These are phyloP conservation scores for Dactylellina leptospora DNA, from an alignment of 2,329 filamentous ascomycete genomes.

Conservation along the genomic window DNA sequence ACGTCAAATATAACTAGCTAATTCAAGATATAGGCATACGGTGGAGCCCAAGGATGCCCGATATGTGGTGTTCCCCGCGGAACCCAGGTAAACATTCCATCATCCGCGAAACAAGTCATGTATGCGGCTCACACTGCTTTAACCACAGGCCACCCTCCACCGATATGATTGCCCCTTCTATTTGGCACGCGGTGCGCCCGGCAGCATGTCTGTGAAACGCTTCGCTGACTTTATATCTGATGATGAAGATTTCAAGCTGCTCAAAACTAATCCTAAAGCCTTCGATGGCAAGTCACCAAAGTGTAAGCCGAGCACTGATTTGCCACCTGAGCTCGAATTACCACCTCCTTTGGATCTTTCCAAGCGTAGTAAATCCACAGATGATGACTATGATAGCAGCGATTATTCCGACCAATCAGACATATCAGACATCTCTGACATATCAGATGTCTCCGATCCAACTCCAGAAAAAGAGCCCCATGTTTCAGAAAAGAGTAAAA, in stretches of 20 bases:
- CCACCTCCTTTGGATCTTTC: too few species aligned
- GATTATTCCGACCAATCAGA: not conserved
- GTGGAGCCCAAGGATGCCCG: slow-evolving; percentile 27
- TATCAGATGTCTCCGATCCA: too few species aligned
- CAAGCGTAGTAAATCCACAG: too few species aligned
- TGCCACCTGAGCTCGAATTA: slow-evolving; percentile 1
- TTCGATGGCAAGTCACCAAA: slow-evolving; percentile 5
- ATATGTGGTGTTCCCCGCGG: slow-evolving; percentile 23
- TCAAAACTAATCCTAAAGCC: slow-evolving; percentile 14
- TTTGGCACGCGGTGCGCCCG: not conserved
- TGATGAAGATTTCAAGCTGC: slow-evolving; percentile 14
- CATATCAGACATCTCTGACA: too few species aligned
- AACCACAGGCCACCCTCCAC: slow-evolving; percentile 3
- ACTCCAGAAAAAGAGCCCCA: too few species aligned
- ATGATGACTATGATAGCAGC: not conserved
- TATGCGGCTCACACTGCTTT: too few species aligned
- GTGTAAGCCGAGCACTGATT: not conserved
- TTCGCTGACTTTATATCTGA: not conserved
- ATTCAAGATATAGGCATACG: slow-evolving; percentile 13
- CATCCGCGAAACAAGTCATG: too few species aligned
- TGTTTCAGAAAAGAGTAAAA: too few species aligned
- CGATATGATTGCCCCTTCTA: slow-evolving; percentile 8
- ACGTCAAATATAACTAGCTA: not conserved
- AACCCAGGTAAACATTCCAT: slow-evolving; percentile 22
- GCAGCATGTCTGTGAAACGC: not conserved